Conservation (phyloP, 1,284 basidiomycete genomes). For the Ceratobasidium sp. region DNA sequence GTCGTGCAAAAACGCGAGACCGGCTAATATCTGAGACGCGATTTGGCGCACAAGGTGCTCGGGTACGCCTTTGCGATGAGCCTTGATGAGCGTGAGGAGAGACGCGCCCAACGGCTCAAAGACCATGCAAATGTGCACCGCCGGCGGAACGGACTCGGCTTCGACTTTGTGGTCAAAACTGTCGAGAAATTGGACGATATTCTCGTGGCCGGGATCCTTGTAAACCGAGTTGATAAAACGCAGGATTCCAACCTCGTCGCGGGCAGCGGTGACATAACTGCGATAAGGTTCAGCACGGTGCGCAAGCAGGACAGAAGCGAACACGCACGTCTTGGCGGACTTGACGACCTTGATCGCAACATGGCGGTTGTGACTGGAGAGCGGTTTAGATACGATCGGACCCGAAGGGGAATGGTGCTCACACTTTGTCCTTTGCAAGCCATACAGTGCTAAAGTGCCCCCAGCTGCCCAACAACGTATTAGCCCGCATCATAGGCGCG, state of each 20-base stretch:
- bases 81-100: slow-evolving; percentile 76
- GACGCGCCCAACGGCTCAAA: slow-evolving; percentile 99
- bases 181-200: slow-evolving; percentile 94
- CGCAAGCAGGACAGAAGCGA: not conserved
- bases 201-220: slow-evolving; percentile 58
- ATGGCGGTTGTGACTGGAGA: slow-evolving; percentile 76
- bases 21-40: slow-evolving; percentile 94
- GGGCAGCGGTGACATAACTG: slow-evolving; percentile 96
- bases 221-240: slow-evolving; percentile 74
- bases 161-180: slow-evolving; percentile 84
- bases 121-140: slow-evolving; percentile 73
- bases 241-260: slow-evolving; percentile 98
- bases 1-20: slow-evolving; percentile 96
- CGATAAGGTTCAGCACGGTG: slow-evolving; percentile 62
- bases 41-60: slow-evolving; percentile 95
- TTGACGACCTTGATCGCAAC: slow-evolving; percentile 99
- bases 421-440: slow-evolving; percentile 87
- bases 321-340: slow-evolving; percentile 59
- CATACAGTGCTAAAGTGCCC: slow-evolving; percentile 97
- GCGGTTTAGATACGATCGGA: not conserved
- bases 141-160: not conserved
- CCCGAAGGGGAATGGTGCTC: not conserved
- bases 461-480: slow-evolving; percentile 51
- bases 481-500: not conserved
- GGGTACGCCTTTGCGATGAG: slow-evolving; percentile 74